Percentiles rank a stretch among this genome's conserved stretches.
These are phyloP conservation scores for Phialophora verrucosa DNA, from an alignment of 2,329 filamentous ascomycete species.

Conservation along the genomic window DNA sequence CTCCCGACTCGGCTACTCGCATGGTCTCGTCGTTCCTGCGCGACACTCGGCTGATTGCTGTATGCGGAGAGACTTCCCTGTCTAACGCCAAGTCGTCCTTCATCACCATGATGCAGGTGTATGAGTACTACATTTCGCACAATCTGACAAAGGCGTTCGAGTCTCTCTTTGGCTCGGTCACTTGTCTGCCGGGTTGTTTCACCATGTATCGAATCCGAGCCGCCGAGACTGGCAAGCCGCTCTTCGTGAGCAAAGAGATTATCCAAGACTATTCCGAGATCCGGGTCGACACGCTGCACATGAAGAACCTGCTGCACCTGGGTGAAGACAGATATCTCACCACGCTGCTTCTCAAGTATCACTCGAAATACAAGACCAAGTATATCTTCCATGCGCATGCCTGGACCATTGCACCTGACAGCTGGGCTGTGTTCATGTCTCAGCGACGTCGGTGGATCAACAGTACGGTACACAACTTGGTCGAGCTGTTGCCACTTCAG, in stretches of 20 bases:
- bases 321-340: conserved; percentile 98
- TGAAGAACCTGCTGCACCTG: conserved; percentile 96
- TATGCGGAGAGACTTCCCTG: conserved; percentile 92
- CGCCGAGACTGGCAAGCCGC: conserved; percentile 89
- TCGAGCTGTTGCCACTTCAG: conserved; percentile 89
- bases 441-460: conserved; percentile 99
- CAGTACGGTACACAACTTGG: conserved; percentile 96
- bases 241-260: conserved; percentile 93
- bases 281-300: conserved; percentile 95
- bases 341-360: conserved; percentile 88
- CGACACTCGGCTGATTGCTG: conserved; percentile 89
- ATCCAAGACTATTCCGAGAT: conserved; percentile 88
- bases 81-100: conserved; percentile 93
- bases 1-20: conserved; percentile 84
- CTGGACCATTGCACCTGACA: conserved; percentile 96
- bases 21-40: conserved; percentile 90
- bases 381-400: conserved; percentile 91
- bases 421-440: conserved; percentile 91
- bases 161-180: conserved; percentile 94
- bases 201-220: conserved; percentile 98
- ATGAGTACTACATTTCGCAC: conserved; percentile 99
- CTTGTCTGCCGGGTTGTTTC: conserved; percentile 97
- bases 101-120: conserved; percentile 99
- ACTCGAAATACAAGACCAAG: conserved; percentile 96
- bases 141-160: conserved; percentile 97